A percentile compares a stretch with the other conserved stretches of the same genome.
phyloP scores from a whole-genome alignment of 768 basidiomycete genomes.

The Phaeolepiota aurea region DNA sequence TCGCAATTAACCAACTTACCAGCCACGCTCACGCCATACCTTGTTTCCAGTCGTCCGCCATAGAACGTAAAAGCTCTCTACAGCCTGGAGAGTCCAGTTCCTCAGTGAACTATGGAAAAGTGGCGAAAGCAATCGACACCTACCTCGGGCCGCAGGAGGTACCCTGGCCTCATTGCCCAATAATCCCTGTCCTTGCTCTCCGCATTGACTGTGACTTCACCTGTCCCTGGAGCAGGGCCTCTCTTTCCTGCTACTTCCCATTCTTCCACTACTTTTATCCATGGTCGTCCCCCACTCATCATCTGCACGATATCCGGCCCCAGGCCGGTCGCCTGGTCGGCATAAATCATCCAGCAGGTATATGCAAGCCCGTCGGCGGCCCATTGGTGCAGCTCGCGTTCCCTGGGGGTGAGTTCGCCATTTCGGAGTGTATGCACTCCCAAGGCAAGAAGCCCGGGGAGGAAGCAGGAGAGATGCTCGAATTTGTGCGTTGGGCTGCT shows the following conservation, averaged over 20 bases:
- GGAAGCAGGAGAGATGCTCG: conserved; percentile 67
- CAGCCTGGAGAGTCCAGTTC: conserved; percentile 47
- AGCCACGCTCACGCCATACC: background rate
- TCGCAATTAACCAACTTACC: conserved; percentile 20
- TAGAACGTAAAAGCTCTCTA: conserved; percentile 58
- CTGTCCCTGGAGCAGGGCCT: conserved; percentile 37
- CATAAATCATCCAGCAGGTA: conserved; percentile 60
- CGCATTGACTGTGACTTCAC: conserved; percentile 19
- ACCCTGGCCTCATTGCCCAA: conserved; percentile 23
- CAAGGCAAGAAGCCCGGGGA: conserved; percentile 57
- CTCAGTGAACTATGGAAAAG: too few species aligned
- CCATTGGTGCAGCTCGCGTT: conserved; percentile 49
- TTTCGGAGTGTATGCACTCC: conserved; percentile 43
- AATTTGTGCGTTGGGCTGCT: conserved; percentile 33
- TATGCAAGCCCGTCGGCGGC: conserved; percentile 66
- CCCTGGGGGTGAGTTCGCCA: conserved; percentile 18
- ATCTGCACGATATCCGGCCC: conserved; percentile 52
- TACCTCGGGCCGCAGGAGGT: conserved; percentile 65
- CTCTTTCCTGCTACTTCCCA: conserved; percentile 36
- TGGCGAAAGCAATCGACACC: too few species aligned
- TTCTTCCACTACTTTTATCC: conserved; percentile 35
- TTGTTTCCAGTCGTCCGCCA: background rate
- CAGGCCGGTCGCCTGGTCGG: conserved; percentile 56
- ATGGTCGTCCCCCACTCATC: conserved; percentile 22
- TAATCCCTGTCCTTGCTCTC: conserved; percentile 42